These are phyloP conservation scores for Camptophora hylomeconis DNA, from an alignment of 2,329 filamentous ascomycete species.

Conservation along the genomic window DNA sequence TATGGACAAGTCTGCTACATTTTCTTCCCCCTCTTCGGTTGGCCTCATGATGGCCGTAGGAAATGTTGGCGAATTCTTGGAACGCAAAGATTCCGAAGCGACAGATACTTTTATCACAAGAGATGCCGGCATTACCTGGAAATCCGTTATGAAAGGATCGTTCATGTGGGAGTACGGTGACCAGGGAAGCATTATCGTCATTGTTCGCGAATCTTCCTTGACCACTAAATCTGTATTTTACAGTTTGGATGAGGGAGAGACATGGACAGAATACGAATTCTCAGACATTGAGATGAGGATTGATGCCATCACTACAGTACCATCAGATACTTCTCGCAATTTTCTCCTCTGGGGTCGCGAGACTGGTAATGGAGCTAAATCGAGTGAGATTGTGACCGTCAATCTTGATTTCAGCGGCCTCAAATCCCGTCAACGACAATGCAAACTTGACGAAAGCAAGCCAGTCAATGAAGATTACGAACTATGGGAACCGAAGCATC, in stretches of 20 bases:
- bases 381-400: conserved; percentile 53
- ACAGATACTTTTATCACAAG: conserved; percentile 85
- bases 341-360: conserved; percentile 77
- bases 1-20: conserved; percentile 66
- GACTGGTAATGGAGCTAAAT: conserved; percentile 25
- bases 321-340: conserved; percentile 77
- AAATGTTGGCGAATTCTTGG: conserved; percentile 69
- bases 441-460: conserved; percentile 51
- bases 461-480: conserved; percentile 58
- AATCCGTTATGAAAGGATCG: conserved; percentile 67
- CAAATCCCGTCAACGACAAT: conserved; percentile 49
- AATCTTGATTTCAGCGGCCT: conserved; percentile 84
- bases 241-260: conserved; percentile 66
- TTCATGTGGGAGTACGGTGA: conserved; percentile 96
- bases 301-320: conserved; percentile 72
- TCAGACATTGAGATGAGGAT: conserved; percentile 57
- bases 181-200: conserved; percentile 81
- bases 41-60: conserved; percentile 85
- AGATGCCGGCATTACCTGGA: conserved; percentile 86
- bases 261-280: conserved; percentile 68
- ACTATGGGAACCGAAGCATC: conserved; percentile 78
- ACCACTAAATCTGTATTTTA: conserved; percentile 60
- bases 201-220: conserved; percentile 60
- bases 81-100: conserved; percentile 56
- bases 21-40: conserved; percentile 74